Percentiles rank a stretch among this genome's conserved stretches.
Evolutionary conservation across 768 basidiomycete genomes (phyloP).

Genomic region (Lactarius indigo): DNA sequence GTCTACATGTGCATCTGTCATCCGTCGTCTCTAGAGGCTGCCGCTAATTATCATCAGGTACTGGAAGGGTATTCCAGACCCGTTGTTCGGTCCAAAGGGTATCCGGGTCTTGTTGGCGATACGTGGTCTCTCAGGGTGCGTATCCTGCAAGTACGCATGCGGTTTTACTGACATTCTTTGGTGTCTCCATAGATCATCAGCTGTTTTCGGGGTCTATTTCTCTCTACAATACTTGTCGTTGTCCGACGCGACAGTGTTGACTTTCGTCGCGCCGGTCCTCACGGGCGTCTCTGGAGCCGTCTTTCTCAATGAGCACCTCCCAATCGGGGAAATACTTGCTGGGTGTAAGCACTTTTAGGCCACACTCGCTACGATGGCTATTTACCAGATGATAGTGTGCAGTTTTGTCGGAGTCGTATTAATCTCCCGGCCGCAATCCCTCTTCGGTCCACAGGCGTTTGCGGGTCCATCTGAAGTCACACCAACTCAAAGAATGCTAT

Average conservation of each 20-base stretch:
- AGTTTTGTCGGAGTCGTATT: constrained; percentile 76
- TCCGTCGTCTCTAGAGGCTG: not conserved
- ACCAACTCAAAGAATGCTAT: constrained; percentile 45
- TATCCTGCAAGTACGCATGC: not conserved
- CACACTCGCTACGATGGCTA: not conserved
- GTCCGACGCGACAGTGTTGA: constrained; percentile 73
- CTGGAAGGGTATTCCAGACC: constrained; percentile 47
- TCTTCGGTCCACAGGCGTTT: constrained; percentile 52
- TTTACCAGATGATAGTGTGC: constrained; percentile 38
- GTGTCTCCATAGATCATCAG: constrained; percentile 57
- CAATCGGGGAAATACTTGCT: constrained; percentile 51
- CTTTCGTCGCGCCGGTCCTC: constrained; percentile 67
- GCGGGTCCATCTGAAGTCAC: constrained; percentile 20
- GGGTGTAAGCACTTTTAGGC: constrained; percentile 36
- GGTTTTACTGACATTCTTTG: not conserved
- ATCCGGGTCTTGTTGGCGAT: constrained; percentile 54
- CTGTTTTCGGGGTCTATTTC: constrained; percentile 63
- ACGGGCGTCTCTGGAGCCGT: constrained; percentile 61
- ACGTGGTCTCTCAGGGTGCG: constrained; percentile 62
- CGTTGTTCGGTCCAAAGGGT: constrained; percentile 65
- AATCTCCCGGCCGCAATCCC: constrained; percentile 70
- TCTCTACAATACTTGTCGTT: constrained; percentile 72
- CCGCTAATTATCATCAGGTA: constrained; percentile 29
- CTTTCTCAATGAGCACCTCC: constrained; percentile 58
- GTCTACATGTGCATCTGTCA: constrained; percentile 43